Base-by-base conservation (phyloP, 176 grass and related monocot species). In the Oryza brachyantha region DNA sequence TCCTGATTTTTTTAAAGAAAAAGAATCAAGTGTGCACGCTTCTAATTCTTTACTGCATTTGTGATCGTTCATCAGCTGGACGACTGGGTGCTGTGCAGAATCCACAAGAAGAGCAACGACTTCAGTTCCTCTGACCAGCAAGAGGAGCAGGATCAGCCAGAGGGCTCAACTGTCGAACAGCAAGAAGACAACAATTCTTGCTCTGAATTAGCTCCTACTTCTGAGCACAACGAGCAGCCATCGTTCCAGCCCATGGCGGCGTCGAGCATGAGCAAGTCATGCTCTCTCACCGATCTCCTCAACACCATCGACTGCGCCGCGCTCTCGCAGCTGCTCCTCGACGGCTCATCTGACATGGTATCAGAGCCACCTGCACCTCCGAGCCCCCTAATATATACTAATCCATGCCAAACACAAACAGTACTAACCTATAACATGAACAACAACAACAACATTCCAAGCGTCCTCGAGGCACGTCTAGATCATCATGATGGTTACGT, bases 21-120 rank as follows among this genome's bases (percentile, higher is more conserved):
- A 16, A 45, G 8, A 4, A 2, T 4, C 42, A 45, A 14, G 13
- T 12, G 29, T 74, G 8, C n/a, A 50, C 22, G 41, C 14, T 73
- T 26, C 52, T 71, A 8, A 4, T 38, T 42, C 8, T 28, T 66
- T 16, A 1, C 29, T 13, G 19, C 35, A 0, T 61, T 14, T 3
- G 10, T 48, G 16, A 0, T 24, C 25, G 50, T 81, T 3, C 13
- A 4, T 75, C 91, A 90, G 91, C 3, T 93, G 84, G 91, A 93
- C 35, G 91, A 93, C 79, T 93, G 87, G 91, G 91, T 93, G 35
- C 91, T 93, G 26, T 93, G 91, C 40, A 84, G 87, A n/a, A 93
- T 93, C 82, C 40, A 90, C 87, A 88, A 90, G 74, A 93, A 85
- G 82, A 76, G 70, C 77, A 85, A 57, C 79, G 65, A 78, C 21